A percentile compares a stretch with the other conserved stretches of the same genome.
Conservation (phyloP, 164 flowering plant species). For the Santalum album region DNA sequence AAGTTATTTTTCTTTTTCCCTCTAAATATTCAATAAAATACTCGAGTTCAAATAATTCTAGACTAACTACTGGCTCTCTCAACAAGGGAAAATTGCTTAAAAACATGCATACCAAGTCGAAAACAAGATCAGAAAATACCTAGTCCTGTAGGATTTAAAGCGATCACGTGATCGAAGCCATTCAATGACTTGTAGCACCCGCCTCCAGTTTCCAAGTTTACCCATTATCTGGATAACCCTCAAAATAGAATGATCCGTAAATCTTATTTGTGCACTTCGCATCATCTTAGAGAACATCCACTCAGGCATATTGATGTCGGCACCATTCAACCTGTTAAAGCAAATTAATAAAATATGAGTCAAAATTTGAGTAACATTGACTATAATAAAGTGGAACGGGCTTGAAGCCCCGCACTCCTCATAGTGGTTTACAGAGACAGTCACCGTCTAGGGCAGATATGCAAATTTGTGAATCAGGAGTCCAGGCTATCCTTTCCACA, state of each 20-base stretch:
- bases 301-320: conserved; percentile 72
- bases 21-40: no score
- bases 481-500: no score
- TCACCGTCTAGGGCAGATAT: no score
- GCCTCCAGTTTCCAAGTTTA: conserved; percentile 75
- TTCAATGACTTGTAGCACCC: conserved; percentile 80
- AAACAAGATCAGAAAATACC: conserved; percentile 22
- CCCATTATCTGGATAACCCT: conserved; percentile 81
- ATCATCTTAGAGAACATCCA: conserved; percentile 88
- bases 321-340: conserved; percentile 75
- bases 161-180: conserved; percentile 85
- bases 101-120: no score
- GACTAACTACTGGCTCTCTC: no score
- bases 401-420: no score
- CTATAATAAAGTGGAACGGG: neutral
- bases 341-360: conserved; percentile 15
- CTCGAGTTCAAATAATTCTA: no score
- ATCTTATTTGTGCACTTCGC: conserved; percentile 69
- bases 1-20: no score
- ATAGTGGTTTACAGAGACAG: no score
- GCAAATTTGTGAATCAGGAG: no score
- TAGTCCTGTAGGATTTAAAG: conserved; percentile 58
- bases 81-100: no score
- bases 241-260: conserved; percentile 63
- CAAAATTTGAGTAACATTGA: neutral